These are phyloP conservation scores for Corynascus novoguineensis DNA, from an alignment of 495 filamentous ascomycete genomes.

Conservation along the genomic window DNA sequence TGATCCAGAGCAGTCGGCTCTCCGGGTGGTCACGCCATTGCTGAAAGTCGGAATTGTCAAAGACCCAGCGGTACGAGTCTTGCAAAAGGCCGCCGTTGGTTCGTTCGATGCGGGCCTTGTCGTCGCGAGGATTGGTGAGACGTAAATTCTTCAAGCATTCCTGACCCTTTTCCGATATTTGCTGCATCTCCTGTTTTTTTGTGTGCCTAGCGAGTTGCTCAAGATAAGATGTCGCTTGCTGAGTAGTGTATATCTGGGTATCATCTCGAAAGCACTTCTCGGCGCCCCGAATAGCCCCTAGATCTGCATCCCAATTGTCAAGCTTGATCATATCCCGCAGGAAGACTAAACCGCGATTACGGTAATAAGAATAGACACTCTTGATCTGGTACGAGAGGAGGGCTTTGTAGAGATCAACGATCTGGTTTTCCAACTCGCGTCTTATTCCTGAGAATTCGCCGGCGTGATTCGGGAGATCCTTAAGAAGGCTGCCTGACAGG, in stretches of 20 bases:
- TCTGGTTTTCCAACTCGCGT: slow-evolving; percentile 1
- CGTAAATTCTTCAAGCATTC: slow-evolving; percentile 2
- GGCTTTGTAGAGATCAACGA: slow-evolving; percentile 23
- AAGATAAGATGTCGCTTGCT: not conserved
- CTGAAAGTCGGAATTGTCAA: slow-evolving; percentile 33
- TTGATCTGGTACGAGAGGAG: slow-evolving; percentile 34
- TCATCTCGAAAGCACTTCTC: not conserved
- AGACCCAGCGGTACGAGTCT: slow-evolving; percentile 42
- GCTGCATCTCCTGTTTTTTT: not conserved
- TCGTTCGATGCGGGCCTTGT: slow-evolving; percentile 28
- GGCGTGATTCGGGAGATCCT: not conserved
- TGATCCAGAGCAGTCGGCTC: slow-evolving; percentile 43
- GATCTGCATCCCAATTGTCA: not conserved
- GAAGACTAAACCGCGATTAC: not conserved
- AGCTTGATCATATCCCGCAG: not conserved
- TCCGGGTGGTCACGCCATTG: slow-evolving; percentile 28
- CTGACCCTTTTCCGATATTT: not conserved
- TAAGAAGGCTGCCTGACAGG: not conserved
- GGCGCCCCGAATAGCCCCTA: not conserved
- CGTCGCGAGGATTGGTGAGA: slow-evolving; percentile 3
- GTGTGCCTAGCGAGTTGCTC: not conserved
- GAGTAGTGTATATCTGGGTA: not conserved
- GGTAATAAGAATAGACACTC: slow-evolving; percentile 27
- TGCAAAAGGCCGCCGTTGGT: slow-evolving; percentile 35
- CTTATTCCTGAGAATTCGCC: not conserved